Evolutionary conservation across 306 rosid genomes (phyloP), one percentile per base, ranked within the genome.

Genomic region (Rubus idaeus): DNA sequence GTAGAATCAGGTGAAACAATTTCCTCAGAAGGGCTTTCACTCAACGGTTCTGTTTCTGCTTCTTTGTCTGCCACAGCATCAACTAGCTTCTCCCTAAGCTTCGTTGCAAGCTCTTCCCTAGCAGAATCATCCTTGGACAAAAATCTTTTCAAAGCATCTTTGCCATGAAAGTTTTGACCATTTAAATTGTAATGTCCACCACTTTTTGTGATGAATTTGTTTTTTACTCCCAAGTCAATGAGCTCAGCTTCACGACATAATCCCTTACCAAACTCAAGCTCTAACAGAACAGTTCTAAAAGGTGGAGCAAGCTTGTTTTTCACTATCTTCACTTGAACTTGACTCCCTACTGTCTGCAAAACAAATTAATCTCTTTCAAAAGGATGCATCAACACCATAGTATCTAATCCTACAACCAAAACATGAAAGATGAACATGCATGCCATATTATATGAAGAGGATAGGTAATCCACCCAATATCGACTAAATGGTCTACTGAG

Each of bases 241-340:
- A 90, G 73, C 80, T 95, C 96, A 0, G 90, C 74, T 81, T 73
- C 89, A 53, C 78, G 88, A 71, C 87, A 77, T 80, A 95, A 89
- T 45, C 98, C 97, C 86, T 89, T 91, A 37, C 98, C 98, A 86
- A 90, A 92, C 90, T 90, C 90, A 12, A 95, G 95, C 87, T 95
- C 98, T 53, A 95, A 85, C 74, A 85, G 89, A 2, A 89, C 97
- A 14, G 86, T 87, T 84, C 77, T 91, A 80, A 89, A 92, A 14
- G 98, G 98, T 77, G 98, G 96, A 73, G 96, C 98, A 21, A 88
- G 97, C 87, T 95, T 95, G 88, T 95, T 95, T 85, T 95, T 95
- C 80, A 95, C 97, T 61, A 95, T 86, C 89, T 95, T 95, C 71
- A 92, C 98, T 60, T 81, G 85, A 83, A 95, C 77, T 84, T 88